phyloP scores from a whole-genome alignment of 805 yeast species.

The Candida piceae region DNA sequence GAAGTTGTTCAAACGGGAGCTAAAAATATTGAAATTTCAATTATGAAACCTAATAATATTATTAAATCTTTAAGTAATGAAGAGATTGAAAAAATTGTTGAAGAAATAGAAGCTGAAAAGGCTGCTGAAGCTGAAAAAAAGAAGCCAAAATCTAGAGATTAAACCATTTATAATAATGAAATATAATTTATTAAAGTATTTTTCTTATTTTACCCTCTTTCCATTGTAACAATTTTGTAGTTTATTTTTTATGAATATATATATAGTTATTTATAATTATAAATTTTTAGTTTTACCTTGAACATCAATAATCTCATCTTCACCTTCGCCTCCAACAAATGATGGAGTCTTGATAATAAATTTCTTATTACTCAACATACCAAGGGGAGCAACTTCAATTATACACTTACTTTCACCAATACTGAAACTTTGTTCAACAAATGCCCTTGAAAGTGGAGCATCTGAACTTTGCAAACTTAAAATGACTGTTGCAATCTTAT shows the following conservation, averaged over 20 bases:
- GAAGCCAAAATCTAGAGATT: conserved; percentile 36
- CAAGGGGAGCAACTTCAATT: conserved; percentile 25
- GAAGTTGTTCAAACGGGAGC: conserved; percentile 99
- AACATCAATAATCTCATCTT: conserved; percentile 24
- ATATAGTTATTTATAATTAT: too few species aligned
- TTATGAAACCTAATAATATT: conserved; percentile 65
- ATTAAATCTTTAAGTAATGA: conserved; percentile 61
- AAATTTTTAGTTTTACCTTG: conserved; percentile 25
- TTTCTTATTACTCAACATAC: conserved; percentile 10
- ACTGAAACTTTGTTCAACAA: conserved; percentile 23
- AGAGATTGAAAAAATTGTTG: conserved; percentile 69
- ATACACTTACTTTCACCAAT: conserved; percentile 18
- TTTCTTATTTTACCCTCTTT: neutral
- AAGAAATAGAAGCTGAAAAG: conserved; percentile 83
- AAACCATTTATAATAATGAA: too few species aligned
- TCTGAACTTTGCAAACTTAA: conserved; percentile 18
- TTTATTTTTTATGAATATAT: too few species aligned
- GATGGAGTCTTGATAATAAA: conserved; percentile 26
- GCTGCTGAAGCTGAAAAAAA: conserved; percentile 76
- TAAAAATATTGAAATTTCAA: conserved; percentile 88
- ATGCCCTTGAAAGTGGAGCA: conserved; percentile 14
- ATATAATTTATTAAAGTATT: too few species aligned
- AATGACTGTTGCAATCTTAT: conserved; percentile 24
- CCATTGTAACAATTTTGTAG: neutral
- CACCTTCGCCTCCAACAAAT: conserved; percentile 6